A percentile compares a stretch with the other conserved stretches of the same genome.
Conservation (phyloP, 495 filamentous ascomycete genomes). For the Penicillium simplicissimum region DNA sequence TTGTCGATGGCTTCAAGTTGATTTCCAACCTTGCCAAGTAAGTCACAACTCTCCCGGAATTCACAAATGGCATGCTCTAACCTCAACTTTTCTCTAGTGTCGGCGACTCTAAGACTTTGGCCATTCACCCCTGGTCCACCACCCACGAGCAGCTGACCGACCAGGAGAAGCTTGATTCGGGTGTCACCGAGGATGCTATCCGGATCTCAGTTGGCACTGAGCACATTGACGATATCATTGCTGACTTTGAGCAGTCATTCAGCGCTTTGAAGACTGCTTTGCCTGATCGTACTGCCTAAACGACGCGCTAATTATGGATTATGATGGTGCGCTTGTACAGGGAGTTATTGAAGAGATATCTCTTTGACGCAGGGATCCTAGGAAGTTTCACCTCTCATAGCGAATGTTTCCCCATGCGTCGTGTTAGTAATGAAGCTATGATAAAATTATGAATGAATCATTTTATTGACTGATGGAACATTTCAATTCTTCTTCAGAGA, state of each 20-base stretch:
- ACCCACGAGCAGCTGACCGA: conserved; percentile 93
- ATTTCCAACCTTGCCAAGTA: conserved; percentile 90
- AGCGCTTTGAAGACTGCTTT: conserved; percentile 48
- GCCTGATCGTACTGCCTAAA: conserved; percentile 21
- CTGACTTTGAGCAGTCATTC: conserved; percentile 94
- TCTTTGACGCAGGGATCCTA: not conserved
- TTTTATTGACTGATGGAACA: not conserved
- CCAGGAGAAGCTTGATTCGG: conserved; percentile 76
- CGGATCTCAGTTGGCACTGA: conserved; percentile 96
- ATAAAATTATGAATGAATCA: not conserved
- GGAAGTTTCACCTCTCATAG: not conserved
- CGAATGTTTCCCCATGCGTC: not conserved
- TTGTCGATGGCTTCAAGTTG: conserved; percentile 94
- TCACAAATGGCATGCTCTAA: conserved; percentile 3
- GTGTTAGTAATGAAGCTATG: not conserved
- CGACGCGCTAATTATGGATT: not conserved
- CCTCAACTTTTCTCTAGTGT: conserved; percentile 42
- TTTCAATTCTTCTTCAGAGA: not conserved
- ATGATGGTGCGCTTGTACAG: not conserved
- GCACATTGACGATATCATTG: conserved; percentile 98
- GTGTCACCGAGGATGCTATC: conserved; percentile 90
- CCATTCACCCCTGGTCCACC: conserved; percentile 95
- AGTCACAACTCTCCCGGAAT: conserved; percentile 11
- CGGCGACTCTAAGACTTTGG: conserved; percentile 79
- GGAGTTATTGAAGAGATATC: not conserved